Base-by-base conservation (phyloP, 192 early-diverging fungal genomes). In the Thoreauomyces humboldtii region DNA sequence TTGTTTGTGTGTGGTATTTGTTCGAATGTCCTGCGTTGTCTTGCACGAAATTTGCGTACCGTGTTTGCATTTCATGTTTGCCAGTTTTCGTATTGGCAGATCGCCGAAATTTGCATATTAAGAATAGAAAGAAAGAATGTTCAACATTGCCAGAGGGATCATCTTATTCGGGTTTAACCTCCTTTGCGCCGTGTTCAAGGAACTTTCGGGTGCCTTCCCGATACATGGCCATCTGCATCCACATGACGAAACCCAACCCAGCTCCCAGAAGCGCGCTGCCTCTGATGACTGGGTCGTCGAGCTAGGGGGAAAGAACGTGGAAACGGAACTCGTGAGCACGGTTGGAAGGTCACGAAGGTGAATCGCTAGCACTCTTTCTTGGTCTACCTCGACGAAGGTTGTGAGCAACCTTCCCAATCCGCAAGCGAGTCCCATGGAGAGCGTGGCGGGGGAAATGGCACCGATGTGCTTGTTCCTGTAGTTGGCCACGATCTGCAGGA, bases 321-420 rank as follows among this genome's bases (percentile, higher is more conserved):
- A n/a, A n/a, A n/a, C n/a, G n/a, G n/a, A n/a, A n/a, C n/a, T n/a
- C n/a, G n/a, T n/a, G n/a, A n/a, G n/a, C n/a, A n/a, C n/a, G n/a
- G n/a, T n/a, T 41, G 38, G 9, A 17, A 11, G 9, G 7, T 7
- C 38, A 41, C 38, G 17, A 41, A 41, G 9, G 38, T 41, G 38
- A 11, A 7, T 7, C 17, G 9, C n/a, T n/a, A n/a, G n/a, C n/a
- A n/a, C n/a, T n/a, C n/a, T n/a, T n/a, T n/a, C n/a, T n/a, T n/a
- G n/a, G n/a, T n/a, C n/a, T 11, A 69, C 38, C 57, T 69, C 67
- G n/a, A 69, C 67, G 25, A 52, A 52, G 6, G 67, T 61, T 11
- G 67, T 69, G n/a, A 69, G 12, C 67, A 61, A 11, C 9, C 67
- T 19, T 9, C 67, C 67, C 45, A 61, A 21, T 15, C 67, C 67